phyloP scores from a whole-genome alignment of 345 rosid genomes.

The Trapa incisa region DNA sequence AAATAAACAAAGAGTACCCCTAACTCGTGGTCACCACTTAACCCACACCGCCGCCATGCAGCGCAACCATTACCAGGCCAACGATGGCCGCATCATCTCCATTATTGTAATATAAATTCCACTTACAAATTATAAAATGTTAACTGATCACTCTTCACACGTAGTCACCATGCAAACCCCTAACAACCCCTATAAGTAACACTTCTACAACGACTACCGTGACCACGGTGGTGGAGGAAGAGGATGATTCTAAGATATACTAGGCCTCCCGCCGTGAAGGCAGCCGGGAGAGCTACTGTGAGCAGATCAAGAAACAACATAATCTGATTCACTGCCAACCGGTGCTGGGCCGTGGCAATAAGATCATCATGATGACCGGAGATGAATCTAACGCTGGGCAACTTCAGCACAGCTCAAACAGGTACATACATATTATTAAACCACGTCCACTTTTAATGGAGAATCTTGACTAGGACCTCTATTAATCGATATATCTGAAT shows the following conservation, averaged over 20 bases:
- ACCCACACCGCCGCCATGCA: not conserved
- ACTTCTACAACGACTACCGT: not conserved
- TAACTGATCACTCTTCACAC: not conserved
- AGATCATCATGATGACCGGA: not conserved
- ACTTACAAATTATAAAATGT: not conserved
- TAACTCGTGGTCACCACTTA: no score
- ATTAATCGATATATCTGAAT: no score
- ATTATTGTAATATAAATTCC: not conserved
- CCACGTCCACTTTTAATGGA: no score
- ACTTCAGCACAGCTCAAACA: not conserved
- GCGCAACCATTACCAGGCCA: not conserved
- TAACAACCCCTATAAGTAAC: not conserved
- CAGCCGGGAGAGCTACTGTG: conserved; percentile 8
- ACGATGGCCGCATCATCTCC: not conserved
- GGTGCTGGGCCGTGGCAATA: conserved; percentile 13
- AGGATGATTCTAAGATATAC: not conserved
- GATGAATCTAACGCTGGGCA: conserved; percentile 1
- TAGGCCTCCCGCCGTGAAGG: not conserved
- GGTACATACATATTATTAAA: no score
- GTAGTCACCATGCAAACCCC: conserved; percentile 1
- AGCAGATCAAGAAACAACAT: conserved; percentile 19
- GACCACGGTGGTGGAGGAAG: not conserved
- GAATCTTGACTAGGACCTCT: no score
- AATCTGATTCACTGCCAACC: conserved; percentile 24
- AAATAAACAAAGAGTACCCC: no score